Percentiles rank a stretch among this genome's conserved stretches.
Evolutionary conservation across 805 yeast genomes (phyloP).

Genomic region (Pichia nakasei): DNA sequence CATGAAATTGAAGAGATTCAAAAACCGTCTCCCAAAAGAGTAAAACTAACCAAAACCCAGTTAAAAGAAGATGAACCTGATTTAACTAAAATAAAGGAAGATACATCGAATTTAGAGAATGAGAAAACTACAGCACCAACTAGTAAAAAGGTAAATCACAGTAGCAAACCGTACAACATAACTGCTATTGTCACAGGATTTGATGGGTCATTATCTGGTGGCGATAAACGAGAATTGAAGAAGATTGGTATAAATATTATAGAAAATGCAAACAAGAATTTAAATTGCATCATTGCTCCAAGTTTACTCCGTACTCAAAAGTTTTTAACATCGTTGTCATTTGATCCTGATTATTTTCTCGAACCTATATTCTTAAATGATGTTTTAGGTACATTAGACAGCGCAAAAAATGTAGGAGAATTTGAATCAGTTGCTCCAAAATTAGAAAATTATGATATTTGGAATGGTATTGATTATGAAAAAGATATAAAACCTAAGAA

Average conservation of each 20-base stretch:
- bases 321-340: slow-evolving; percentile 62
- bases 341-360: slow-evolving; percentile 41
- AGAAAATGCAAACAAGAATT: slow-evolving; percentile 30
- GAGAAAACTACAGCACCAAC: neutral
- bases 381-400: slow-evolving; percentile 28
- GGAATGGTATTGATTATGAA: slow-evolving; percentile 24
- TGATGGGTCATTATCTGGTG: slow-evolving; percentile 36
- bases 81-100: neutral
- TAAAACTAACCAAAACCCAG: neutral
- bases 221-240: slow-evolving; percentile 36
- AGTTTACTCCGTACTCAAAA: slow-evolving; percentile 79
- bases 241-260: slow-evolving; percentile 50
- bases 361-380: slow-evolving; percentile 47
- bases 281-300: slow-evolving; percentile 63
- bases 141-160: slow-evolving; percentile 5
- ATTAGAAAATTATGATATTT: slow-evolving; percentile 19
- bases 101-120: neutral
- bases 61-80: neutral
- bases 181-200: slow-evolving; percentile 59
- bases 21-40: no score
- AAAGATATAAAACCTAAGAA: slow-evolving; percentile 25
- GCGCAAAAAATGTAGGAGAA: slow-evolving; percentile 17
- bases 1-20: neutral
- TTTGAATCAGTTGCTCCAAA: slow-evolving; percentile 22
- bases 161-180: slow-evolving; percentile 29